Conservation (phyloP, 208 protist genomes). For the Trypanosoma rangeli region DNA sequence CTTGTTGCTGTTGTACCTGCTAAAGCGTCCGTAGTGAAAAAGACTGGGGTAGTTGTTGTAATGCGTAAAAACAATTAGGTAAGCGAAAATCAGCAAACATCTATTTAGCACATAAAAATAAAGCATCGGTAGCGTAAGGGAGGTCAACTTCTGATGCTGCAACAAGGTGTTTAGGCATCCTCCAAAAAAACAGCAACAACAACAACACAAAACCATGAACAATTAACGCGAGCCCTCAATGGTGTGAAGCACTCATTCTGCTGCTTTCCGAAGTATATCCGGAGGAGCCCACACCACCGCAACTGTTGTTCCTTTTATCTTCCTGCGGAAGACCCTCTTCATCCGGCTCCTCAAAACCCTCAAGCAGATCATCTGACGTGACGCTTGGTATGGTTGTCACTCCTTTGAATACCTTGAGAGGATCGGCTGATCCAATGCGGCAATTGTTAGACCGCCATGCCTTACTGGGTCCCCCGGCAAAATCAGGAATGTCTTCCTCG, state of each 20-base stretch:
- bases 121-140: too few species aligned
- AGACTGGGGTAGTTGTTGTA: too few species aligned
- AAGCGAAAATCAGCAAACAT: too few species aligned
- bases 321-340: not conserved
- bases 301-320: slow-evolving; percentile 3
- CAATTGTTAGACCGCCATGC: slow-evolving; percentile 63
- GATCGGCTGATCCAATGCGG: slow-evolving; percentile 59
- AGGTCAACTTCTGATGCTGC: too few species aligned
- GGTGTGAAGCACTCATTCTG: not conserved
- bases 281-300: not conserved
- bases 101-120: too few species aligned
- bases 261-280: not conserved
- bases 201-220: not conserved
- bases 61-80: too few species aligned
- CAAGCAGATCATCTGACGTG: not conserved
- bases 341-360: not conserved
- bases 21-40: too few species aligned
- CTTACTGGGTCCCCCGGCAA: slow-evolving; percentile 67
- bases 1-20: too few species aligned
- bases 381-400: not conserved
- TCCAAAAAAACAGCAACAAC: too few species aligned
- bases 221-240: not conserved
- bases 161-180: too few species aligned
- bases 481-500: slow-evolving; percentile 72
- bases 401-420: slow-evolving; percentile 43